A percentile compares a stretch with the other conserved stretches of the same genome.
phyloP scores from a whole-genome alignment of 805 yeast genomes.

The Lipomyces yamadae region DNA sequence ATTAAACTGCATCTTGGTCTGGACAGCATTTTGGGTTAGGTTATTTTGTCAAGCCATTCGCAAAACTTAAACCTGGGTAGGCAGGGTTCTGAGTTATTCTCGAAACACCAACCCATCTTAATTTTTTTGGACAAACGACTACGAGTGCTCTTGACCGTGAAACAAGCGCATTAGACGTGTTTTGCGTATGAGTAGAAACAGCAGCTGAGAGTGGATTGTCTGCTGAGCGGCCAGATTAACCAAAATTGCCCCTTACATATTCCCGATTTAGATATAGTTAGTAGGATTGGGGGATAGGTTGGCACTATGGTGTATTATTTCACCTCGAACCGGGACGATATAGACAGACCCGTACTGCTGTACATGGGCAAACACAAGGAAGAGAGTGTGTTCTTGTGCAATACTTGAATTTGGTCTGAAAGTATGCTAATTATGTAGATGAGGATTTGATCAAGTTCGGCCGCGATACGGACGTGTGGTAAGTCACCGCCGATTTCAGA shows the following conservation, averaged over 20 bases:
- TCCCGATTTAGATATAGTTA: background rate
- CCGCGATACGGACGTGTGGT: conserved; percentile 69
- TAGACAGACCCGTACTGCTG: conserved; percentile 47
- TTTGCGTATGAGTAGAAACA: background rate
- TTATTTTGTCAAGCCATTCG: too few relatives aligned
- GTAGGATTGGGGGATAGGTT: background rate
- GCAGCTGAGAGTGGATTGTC: background rate
- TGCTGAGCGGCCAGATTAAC: background rate
- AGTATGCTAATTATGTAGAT: conserved; percentile 42
- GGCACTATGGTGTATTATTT: conserved; percentile 53
- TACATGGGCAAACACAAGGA: conserved; percentile 77
- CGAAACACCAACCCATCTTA: too few relatives aligned
- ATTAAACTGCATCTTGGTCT: background rate
- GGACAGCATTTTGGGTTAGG: background rate
- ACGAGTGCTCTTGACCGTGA: too few relatives aligned
- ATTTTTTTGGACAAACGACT: too few relatives aligned
- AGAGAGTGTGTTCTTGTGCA: conserved; percentile 54
- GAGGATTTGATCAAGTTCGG: conserved; percentile 66
- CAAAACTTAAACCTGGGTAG: too few relatives aligned
- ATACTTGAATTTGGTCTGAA: background rate
- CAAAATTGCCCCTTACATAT: background rate
- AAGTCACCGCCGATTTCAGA: conserved; percentile 14
- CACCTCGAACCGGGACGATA: conserved; percentile 47
- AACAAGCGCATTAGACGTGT: too few relatives aligned
- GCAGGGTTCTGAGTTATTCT: too few relatives aligned